phyloP scores from a whole-genome alignment of 305 asterid genomes.

The Fraxinus velutina region DNA sequence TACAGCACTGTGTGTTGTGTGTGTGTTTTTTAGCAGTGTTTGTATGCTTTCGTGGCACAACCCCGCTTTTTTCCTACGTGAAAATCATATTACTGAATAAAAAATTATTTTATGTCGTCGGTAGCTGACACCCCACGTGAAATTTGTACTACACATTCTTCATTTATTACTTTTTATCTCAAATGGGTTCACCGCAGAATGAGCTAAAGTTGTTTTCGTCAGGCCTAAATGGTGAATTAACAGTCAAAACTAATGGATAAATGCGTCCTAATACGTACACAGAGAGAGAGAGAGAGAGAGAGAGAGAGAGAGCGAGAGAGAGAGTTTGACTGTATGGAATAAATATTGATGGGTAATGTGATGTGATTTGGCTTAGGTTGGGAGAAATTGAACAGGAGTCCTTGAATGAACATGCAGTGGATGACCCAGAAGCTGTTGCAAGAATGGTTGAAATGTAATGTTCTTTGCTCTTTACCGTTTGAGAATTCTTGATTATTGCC shows the following conservation, averaged over 20 bases:
- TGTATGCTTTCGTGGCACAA: conserved; percentile 1
- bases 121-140: conserved; percentile 32
- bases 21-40: background rate
- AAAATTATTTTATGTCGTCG: conserved; percentile 27
- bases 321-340: background rate
- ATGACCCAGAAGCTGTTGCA: background rate
- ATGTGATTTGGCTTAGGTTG: conserved; percentile 37
- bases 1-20: background rate
- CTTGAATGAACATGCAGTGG: conserved; percentile 34
- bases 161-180: background rate
- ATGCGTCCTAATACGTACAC: background rate
- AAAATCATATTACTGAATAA: conserved; percentile 17
- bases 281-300: background rate
- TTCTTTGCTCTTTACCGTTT: background rate
- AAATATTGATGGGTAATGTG: conserved; percentile 22
- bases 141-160: conserved; percentile 19
- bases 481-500: conserved; percentile 9
- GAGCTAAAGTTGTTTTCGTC: conserved; percentile 10
- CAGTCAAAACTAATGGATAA: background rate
- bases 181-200: conserved; percentile 18
- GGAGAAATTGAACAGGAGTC: conserved; percentile 45
- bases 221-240: conserved; percentile 25
- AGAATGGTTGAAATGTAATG: conserved; percentile 70
- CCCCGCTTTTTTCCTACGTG: conserved; percentile 19
- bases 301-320: too few relatives aligned